Conservation (phyloP, 352 stramenopile species). For the Chrysophaeum taylorii region DNA sequence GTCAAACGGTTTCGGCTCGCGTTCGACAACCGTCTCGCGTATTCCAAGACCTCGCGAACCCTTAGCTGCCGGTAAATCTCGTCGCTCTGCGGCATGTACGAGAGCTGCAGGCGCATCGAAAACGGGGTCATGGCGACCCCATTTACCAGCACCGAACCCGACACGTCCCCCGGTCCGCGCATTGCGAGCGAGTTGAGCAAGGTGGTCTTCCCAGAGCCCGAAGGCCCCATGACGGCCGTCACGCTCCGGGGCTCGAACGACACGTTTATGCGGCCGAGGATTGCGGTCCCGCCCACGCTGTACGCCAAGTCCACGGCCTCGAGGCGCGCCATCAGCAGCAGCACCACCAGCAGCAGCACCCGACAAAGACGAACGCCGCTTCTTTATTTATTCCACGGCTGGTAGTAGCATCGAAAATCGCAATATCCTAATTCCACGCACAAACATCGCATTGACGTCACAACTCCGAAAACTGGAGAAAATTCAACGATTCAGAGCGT, state of each 20-base stretch:
- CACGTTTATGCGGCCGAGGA: too few relatives aligned
- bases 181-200: neutral
- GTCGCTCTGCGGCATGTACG: slow-evolving; percentile 42
- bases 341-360: too few relatives aligned
- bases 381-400: too few relatives aligned
- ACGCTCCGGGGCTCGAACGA: neutral
- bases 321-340: too few relatives aligned
- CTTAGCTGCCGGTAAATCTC: slow-evolving; percentile 49
- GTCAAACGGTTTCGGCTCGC: neutral
- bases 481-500: too few relatives aligned
- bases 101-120: neutral
- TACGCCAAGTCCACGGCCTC: too few relatives aligned
- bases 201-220: neutral
- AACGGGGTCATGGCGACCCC: neutral
- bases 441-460: too few relatives aligned
- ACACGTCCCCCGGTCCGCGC: neutral
- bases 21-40: slow-evolving; percentile 29
- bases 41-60: slow-evolving; percentile 51
- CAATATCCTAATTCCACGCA: too few relatives aligned
- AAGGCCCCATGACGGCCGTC: neutral
- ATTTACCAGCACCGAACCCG: neutral
- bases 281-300: too few relatives aligned
- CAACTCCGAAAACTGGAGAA: too few relatives aligned
- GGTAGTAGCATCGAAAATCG: too few relatives aligned
- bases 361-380: too few relatives aligned